Evolutionary conservation across 2,329 filamentous ascomycete genomes (phyloP), one percentile per base, ranked within the genome.

Genomic region (Aureobasidium lini): DNA sequence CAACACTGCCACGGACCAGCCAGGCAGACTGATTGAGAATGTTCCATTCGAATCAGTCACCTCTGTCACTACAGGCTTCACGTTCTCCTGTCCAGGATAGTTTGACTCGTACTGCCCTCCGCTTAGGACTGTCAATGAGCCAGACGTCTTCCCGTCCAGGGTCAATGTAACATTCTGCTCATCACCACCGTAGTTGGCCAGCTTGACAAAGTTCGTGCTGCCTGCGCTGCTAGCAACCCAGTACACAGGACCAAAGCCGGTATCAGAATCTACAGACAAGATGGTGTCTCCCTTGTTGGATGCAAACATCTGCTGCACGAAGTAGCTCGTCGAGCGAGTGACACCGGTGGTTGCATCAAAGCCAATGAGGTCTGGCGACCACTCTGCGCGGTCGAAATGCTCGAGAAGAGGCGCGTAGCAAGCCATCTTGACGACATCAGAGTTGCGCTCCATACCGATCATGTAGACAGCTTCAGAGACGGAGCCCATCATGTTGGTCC

Each of bases 391-490:
- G 56, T 71, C 70, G 46, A 67, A 52, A 60, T 69, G 70, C 62
- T 64, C 62, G 47, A 71, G 64, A 2, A 63, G 57, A 3, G 68
- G 69, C 15, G 67, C 76, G 62, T 81, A 83, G 56, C 77, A 74
- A 0, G 79, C 77, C 6, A 80, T 81, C 2, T 78, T 77, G 46
- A 86, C 77, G 18, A 79, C 77, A 64, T 86, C 82, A 3, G 78
- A 76, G 70, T 88, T 88, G 59, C 85, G 77, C 75, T 88, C 85
- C 43, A 82, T 81, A 32, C 82, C 82, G 62, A 88, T 77, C 15
- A 87, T 74, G 59, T 81, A 84, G n/a, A 88, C 77, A 28, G 83
- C 84, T 68, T 88, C 85, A 13, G 79, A 80, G 2, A 88, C 81
- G 8, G 80, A 76, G 29, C 83, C 84, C 52, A 82, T 80, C 83